Base-by-base conservation (phyloP, 768 basidiomycete species). In the Suillus sp. region DNA sequence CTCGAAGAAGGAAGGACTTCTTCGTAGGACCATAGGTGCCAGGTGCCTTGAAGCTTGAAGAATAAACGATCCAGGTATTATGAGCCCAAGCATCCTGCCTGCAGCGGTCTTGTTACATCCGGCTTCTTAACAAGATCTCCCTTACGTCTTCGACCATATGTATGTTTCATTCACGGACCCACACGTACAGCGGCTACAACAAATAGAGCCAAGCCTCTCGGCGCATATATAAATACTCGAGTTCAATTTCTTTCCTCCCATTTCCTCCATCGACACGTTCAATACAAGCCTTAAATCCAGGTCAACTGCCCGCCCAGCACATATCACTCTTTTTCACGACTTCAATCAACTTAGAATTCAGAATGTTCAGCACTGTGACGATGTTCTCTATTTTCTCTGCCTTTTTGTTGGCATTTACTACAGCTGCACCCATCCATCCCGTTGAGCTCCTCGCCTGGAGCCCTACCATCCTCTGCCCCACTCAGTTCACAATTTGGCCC, bases 381-480 rank as follows among this genome's bases (percentile, higher is more conserved):
- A 48, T 69, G 43, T 61, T 70, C 40, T 60, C 72, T 51, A 60
- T 72, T 57, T 64, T 80, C 69, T 75, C 70, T 57, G 65, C 75
- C 66, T 66, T 79, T 57, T 43, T 78, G 58, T 62, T 77, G 62
- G 64, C 61, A 37, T 63, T 75, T 57, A 73, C 70, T 63, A 61
- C 63, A 51, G 69, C 75, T 40, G 72, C 71, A 18, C 75, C 75
- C 16, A 35, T 73, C 13, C 64, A 69, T 0, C 71, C 77, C 20
- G 67, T 68, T 38, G 67, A 75, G 61, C 60, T 77, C 57, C 66
- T 80, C 60, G 79, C 79, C 65, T 74, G 75, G 66, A 77, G 73
- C 45, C 84, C 85, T 2, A 64, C 63, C 2, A 80, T 86, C 69
- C 82, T 74, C 30, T 63, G 61, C 13, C 86, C 84, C 34, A 61